A percentile compares a stretch with the other conserved stretches of the same genome.
Conservation (phyloP, 2,329 filamentous ascomycete genomes). For the Arthroderma sp. region DNA sequence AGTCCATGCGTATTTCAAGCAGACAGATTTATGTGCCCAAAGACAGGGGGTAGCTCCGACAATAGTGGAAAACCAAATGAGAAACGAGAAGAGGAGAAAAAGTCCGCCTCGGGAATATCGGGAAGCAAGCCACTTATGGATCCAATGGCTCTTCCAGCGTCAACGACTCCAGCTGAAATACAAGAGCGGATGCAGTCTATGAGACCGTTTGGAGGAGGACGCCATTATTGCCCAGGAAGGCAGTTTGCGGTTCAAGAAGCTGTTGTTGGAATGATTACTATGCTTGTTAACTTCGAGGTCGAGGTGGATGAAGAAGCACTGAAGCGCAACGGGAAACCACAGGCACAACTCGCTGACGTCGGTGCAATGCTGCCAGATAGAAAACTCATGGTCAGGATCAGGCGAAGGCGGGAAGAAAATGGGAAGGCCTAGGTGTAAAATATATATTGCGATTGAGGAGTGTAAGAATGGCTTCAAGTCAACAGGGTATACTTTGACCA, state of each 20-base stretch:
- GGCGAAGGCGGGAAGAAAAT: slow-evolving; percentile 2
- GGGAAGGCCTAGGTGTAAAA: not conserved
- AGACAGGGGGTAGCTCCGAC: not conserved
- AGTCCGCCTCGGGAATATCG: not conserved
- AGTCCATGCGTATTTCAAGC: slow-evolving; percentile 4
- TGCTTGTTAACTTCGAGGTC: slow-evolving; percentile 8
- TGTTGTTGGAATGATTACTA: slow-evolving; percentile 2
- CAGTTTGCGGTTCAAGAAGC: slow-evolving; percentile 7
- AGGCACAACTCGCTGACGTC: slow-evolving; percentile 1
- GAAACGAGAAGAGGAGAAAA: not conserved
- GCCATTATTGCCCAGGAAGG: slow-evolving; percentile 7
- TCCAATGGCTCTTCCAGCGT: slow-evolving; percentile 5
- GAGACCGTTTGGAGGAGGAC: slow-evolving; percentile 7
- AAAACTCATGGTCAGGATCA: slow-evolving; percentile 9
- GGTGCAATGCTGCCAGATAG: slow-evolving; percentile 8
- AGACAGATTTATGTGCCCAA: slow-evolving; percentile 6
- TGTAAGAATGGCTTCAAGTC: too few relatives aligned
- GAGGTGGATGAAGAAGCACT: slow-evolving; percentile 8
- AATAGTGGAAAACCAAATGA: not conserved
- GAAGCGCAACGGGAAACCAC: slow-evolving; percentile 5
- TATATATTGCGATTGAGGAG: too few relatives aligned
- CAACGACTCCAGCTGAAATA: slow-evolving; percentile 2
- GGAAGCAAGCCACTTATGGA: slow-evolving; percentile 3
- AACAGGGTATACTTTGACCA: too few relatives aligned
- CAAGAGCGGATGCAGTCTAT: slow-evolving; percentile 7